Evolutionary conservation across 495 filamentous ascomycete species (phyloP).

Genomic region (Glarea lozoyensis): DNA sequence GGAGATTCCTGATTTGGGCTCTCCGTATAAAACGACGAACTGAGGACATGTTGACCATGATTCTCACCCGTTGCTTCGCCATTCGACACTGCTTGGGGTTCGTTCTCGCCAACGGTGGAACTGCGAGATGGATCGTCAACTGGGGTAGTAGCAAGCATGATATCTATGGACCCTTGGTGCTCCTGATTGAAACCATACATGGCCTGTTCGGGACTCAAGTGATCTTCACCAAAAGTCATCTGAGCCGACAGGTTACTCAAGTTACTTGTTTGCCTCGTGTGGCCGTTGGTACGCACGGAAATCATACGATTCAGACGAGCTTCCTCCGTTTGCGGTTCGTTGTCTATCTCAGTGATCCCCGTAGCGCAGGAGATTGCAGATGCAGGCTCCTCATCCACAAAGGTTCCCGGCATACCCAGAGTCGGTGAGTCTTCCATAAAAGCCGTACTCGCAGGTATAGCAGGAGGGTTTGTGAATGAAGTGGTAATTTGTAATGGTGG

Average conservation of each 20-base stretch:
- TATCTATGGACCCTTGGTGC: constrained; percentile 51
- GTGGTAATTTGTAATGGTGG: constrained; percentile 19
- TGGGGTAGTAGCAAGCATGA: constrained; percentile 44
- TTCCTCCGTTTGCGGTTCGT: constrained; percentile 57
- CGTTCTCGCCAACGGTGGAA: constrained; percentile 4
- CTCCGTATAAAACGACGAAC: constrained; percentile 8
- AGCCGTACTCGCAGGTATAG: background rate
- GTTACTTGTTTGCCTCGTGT: too few relatives aligned
- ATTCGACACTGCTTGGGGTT: constrained; percentile 6
- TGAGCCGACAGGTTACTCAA: constrained; percentile 7
- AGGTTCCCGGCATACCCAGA: constrained; percentile 55
- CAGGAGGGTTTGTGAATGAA: constrained; percentile 7
- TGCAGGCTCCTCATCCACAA: constrained; percentile 39
- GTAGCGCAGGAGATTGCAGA: constrained; percentile 47
- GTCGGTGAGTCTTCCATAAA: constrained; percentile 51
- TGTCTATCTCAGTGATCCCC: constrained; percentile 60
- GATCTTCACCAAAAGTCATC: constrained; percentile 6
- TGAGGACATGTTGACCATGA: constrained; percentile 5
- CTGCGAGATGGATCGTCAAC: constrained; percentile 23
- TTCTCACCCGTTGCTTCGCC: background rate
- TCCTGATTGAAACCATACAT: constrained; percentile 23
- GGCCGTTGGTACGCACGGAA: constrained; percentile 17
- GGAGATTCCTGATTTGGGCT: constrained; percentile 7
- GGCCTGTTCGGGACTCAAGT: constrained; percentile 18
- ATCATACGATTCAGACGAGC: constrained; percentile 17